Evolutionary conservation across 208 protist species (phyloP).

Genomic region (Borovskyia barvae): DNA sequence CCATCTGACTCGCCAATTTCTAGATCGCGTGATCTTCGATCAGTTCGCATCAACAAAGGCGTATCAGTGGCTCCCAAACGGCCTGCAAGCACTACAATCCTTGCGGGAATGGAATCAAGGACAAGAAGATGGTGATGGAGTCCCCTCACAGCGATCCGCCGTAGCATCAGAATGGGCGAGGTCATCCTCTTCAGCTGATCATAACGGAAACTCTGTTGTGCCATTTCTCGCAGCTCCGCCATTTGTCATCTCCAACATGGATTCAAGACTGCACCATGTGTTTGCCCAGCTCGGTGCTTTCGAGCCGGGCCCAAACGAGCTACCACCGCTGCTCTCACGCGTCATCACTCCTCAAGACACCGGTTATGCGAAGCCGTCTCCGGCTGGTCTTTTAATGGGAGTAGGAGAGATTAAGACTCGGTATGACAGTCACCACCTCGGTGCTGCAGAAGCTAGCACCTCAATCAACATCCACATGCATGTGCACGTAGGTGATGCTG

Average conservation of each 20-base stretch:
- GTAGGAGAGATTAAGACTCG: constrained; percentile 14
- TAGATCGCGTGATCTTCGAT: constrained; percentile 26
- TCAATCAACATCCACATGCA: constrained; percentile 15
- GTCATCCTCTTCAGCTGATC: no score
- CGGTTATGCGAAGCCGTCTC: constrained; percentile 66
- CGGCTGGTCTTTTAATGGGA: constrained; percentile 34
- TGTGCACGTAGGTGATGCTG: constrained; percentile 67
- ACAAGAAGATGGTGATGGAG: constrained; percentile 3
- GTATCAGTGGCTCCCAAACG: constrained; percentile 54
- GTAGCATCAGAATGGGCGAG: no score
- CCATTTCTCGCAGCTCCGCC: constrained; percentile 32
- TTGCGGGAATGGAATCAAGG: constrained; percentile 36
- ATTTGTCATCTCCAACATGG: constrained; percentile 55
- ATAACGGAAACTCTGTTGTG: no score
- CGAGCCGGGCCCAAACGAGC: not conserved
- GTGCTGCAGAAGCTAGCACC: not conserved
- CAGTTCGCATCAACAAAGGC: constrained; percentile 42
- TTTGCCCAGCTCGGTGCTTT: constrained; percentile 36
- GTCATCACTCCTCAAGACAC: constrained; percentile 40
- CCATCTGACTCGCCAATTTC: constrained; percentile 7
- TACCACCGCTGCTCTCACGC: constrained; percentile 31
- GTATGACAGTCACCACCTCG: constrained; percentile 1
- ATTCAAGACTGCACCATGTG: constrained; percentile 23
- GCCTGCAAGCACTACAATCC: constrained; percentile 36
- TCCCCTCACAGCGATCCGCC: not conserved